Evolutionary conservation across 495 filamentous ascomycete genomes (phyloP), one percentile per base, ranked within the genome.

Genomic region (Penicillium canescens): DNA sequence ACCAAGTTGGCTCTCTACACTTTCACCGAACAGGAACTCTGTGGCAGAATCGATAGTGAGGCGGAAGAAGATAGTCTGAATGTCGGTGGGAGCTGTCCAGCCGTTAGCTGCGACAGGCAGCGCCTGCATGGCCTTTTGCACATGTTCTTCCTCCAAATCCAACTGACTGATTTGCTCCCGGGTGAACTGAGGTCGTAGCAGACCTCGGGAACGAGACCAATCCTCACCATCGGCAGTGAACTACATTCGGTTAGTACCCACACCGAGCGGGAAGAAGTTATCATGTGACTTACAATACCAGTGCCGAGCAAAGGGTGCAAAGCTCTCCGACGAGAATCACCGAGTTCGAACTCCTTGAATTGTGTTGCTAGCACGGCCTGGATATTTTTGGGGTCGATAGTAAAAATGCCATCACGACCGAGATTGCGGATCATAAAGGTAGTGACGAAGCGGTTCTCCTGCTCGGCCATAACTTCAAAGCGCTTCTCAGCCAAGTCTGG

Each of bases 21-120:
- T 82, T 57, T 83, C 74, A 16, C 86, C 86, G 59, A 90, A 86
- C 31, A 88, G 76, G 58, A 89, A 86, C 45, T 86, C 84, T 3
- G 82, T 87, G 12, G 84, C 80, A 6, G 79, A 80, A 68, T 90
- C 86, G 24, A 89, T 76, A 4, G 85, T 86, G 61, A 88, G 72
- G 18, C 77, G 76, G 70, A 82, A 87, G 68, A 88, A 85, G 33
- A 88, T 72, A 9, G 71, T 65, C 53, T 83, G 82, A 40, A 87
- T 74, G 58, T 86, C 80, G 24, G 80, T 73, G 2, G 55, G 58
- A 18, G 63, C 41, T 6, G 76, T 79, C 78, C 78, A 81, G 49
- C 68, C 66, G 28, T 73, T 59, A 3, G 56, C 54, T 1, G 65
- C 69, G n/a, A 72, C 55, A 47, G 62, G 63, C 16, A 72, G 59